Conservation (phyloP, 208 protist genomes). For the Trypanosomatidae sp. region DNA sequence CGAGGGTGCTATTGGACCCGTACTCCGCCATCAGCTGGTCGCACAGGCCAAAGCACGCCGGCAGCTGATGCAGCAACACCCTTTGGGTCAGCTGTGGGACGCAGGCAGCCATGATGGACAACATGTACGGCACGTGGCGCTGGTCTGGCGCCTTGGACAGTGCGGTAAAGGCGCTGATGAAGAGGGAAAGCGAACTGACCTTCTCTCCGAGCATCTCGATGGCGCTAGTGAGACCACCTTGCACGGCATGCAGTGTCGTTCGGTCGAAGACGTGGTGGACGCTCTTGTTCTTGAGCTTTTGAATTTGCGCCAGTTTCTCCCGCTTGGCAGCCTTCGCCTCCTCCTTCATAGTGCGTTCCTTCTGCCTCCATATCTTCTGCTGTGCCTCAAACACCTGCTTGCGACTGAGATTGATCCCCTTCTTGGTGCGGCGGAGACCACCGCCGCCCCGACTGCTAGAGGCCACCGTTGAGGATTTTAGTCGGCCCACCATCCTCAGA, state of each 20-base stretch:
- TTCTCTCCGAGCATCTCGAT: slow-evolving; percentile 63
- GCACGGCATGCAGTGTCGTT: slow-evolving; percentile 54
- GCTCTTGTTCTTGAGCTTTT: slow-evolving; percentile 76
- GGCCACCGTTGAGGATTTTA: neutral
- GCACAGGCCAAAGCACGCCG: slow-evolving; percentile 40
- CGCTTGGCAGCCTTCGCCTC: slow-evolving; percentile 47
- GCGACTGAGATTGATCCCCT: slow-evolving; percentile 72
- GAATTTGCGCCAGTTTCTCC: slow-evolving; percentile 41
- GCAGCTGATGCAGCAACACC: slow-evolving; percentile 56
- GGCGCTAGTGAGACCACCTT: slow-evolving; percentile 70
- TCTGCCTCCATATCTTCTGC: slow-evolving; percentile 50
- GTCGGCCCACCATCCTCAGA: neutral
- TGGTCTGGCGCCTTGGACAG: slow-evolving; percentile 62
- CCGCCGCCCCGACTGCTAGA: neutral
- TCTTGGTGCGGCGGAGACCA: slow-evolving; percentile 32
- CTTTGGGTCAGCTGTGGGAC: slow-evolving; percentile 71
- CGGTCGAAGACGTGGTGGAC: slow-evolving; percentile 74
- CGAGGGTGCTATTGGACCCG: slow-evolving; percentile 49
- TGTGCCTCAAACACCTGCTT: slow-evolving; percentile 70
- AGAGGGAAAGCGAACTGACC: slow-evolving; percentile 74
- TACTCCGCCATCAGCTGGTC: slow-evolving; percentile 82
- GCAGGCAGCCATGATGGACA: slow-evolving; percentile 77
- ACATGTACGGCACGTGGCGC: slow-evolving; percentile 78
- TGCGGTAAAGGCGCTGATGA: slow-evolving; percentile 77
- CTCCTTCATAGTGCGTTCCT: slow-evolving; percentile 48